Evolutionary conservation across 768 basidiomycete genomes (phyloP).

Genomic region (Lentinula aciculospora): DNA sequence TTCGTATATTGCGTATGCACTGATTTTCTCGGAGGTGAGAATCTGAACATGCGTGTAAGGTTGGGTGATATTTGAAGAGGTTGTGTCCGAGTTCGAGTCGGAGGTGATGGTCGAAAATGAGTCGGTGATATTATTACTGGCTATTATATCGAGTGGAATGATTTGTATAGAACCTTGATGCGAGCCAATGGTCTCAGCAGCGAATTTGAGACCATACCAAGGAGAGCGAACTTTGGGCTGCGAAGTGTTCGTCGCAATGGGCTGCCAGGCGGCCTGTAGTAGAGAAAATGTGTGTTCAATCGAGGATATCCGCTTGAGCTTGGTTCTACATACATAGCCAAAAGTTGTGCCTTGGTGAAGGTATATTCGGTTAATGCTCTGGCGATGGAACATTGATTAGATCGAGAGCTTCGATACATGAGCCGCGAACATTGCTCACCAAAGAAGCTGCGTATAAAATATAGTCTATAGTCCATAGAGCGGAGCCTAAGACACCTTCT

Average conservation of each 20-base stretch:
- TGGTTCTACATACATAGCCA: not conserved
- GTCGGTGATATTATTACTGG: not conserved
- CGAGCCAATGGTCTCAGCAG: conserved; percentile 1
- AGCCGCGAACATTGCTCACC: not conserved
- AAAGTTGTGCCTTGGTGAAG: conserved; percentile 5
- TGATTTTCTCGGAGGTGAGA: not conserved
- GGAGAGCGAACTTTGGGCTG: not conserved
- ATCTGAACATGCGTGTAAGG: not conserved
- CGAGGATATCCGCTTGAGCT: not conserved
- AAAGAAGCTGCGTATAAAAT: not conserved
- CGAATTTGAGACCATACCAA: conserved; percentile 3
- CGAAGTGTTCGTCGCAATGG: not conserved
- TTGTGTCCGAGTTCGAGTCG: not conserved
- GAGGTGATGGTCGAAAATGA: not conserved
- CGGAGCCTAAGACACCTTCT: conserved; percentile 4
- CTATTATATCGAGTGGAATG: not conserved
- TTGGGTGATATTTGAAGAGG: not conserved
- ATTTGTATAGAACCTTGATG: conserved; percentile 5
- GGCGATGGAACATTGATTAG: not conserved
- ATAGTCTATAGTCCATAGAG: conserved; percentile 2
- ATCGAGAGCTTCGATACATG: not conserved
- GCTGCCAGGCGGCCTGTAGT: conserved; percentile 2
- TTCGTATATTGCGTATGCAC: conserved; percentile 1
- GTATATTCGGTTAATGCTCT: conserved; percentile 3
- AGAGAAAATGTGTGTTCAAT: not conserved